phyloP scores from a whole-genome alignment of 179 eudicot genomes.

The Spinacia oleracea region DNA sequence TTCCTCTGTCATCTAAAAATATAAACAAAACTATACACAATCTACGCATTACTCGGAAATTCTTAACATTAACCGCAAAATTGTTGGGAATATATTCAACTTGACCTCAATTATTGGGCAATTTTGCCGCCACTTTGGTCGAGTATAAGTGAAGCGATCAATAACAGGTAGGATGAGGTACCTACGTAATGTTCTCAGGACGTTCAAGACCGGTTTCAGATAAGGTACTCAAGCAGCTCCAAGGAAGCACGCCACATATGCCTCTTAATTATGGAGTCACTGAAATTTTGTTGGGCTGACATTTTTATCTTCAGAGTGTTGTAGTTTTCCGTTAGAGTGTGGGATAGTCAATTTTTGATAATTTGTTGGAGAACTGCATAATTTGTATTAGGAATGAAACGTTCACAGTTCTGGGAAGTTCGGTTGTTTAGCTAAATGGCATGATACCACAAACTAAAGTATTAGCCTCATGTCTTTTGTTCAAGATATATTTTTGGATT shows the following conservation, averaged over 20 bases:
- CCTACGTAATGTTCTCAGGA: constrained; percentile 76
- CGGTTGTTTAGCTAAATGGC: constrained; percentile 2
- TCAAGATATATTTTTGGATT: too few species aligned
- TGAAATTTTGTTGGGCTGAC: constrained; percentile 9
- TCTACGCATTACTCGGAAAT: too few species aligned
- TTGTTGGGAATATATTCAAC: too few species aligned
- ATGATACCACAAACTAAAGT: background rate
- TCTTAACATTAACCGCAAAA: too few species aligned
- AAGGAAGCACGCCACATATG: constrained; percentile 60
- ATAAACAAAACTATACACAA: too few species aligned
- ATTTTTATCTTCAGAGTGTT: constrained; percentile 18
- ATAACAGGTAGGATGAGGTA: constrained; percentile 96
- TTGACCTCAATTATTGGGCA: too few species aligned
- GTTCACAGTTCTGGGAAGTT: background rate
- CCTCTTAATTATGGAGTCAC: constrained; percentile 25
- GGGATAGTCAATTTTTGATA: constrained; percentile 19
- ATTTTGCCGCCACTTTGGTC: too few species aligned
- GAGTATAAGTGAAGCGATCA: too few species aligned
- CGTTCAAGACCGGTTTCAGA: constrained; percentile 88
- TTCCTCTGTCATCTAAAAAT: too few species aligned
- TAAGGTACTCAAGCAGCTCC: constrained; percentile 89
- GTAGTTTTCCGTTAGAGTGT: constrained; percentile 2
- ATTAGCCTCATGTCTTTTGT: background rate
- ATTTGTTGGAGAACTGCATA: constrained; percentile 5
- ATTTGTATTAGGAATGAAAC: constrained; percentile 27